phyloP scores from a whole-genome alignment of 148 eudicot genomes.

The Arbutus unedo region DNA sequence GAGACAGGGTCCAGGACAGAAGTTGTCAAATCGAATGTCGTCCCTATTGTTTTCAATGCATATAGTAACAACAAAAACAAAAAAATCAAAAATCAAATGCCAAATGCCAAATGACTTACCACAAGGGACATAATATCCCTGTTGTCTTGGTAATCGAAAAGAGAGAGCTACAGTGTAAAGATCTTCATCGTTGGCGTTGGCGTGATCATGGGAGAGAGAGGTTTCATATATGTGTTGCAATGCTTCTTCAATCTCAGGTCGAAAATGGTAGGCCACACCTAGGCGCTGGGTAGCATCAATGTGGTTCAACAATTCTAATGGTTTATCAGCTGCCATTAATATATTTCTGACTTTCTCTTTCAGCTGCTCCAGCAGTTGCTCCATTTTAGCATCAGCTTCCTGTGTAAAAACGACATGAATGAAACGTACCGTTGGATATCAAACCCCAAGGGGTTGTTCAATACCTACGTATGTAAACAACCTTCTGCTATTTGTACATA shows the following conservation, averaged over 20 bases:
- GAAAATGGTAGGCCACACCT: slow-evolving; percentile 25
- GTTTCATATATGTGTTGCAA: slow-evolving; percentile 12
- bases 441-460: no score
- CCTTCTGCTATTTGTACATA: no score
- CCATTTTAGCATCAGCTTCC: background rate
- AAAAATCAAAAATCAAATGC: no score
- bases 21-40: no score
- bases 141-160: slow-evolving; percentile 29
- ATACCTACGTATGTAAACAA: no score
- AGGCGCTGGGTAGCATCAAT: slow-evolving; percentile 25
- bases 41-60: no score
- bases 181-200: background rate
- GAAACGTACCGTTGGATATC: no score
- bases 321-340: background rate
- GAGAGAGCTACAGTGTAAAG: slow-evolving; percentile 12
- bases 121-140: slow-evolving; percentile 12
- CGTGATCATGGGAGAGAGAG: background rate
- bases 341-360: slow-evolving; percentile 16
- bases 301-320: slow-evolving; percentile 6
- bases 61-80: no score
- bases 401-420: no score
- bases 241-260: slow-evolving; percentile 18
- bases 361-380: slow-evolving; percentile 10
- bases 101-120: slow-evolving; percentile 20
- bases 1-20: no score